phyloP scores from a whole-genome alignment of 768 basidiomycete genomes.

The Lactarius hatsudake region DNA sequence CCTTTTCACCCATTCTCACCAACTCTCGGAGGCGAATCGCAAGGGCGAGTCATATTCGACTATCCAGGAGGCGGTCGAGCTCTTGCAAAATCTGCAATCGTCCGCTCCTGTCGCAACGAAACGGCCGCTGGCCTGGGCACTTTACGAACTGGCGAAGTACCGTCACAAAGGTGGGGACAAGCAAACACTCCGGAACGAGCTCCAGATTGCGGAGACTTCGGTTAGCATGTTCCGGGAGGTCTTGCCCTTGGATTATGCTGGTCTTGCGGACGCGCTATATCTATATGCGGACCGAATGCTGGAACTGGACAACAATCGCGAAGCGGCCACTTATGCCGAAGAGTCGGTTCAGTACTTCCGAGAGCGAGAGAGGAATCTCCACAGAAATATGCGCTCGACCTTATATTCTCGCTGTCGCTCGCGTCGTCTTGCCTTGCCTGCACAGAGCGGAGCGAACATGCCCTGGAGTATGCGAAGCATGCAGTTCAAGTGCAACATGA shows the following conservation, averaged over 20 bases:
- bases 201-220: constrained; percentile 1
- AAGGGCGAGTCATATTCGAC: constrained; percentile 1
- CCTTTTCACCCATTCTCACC: constrained; percentile 2
- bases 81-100: constrained; percentile 6
- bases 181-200: neutral
- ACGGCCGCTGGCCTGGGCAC: constrained; percentile 8
- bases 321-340: constrained; percentile 17
- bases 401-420: constrained; percentile 16
- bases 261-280: constrained; percentile 15
- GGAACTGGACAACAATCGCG: constrained; percentile 10
- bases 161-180: neutral
- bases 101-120: neutral
- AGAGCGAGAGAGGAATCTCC: neutral
- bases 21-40: constrained; percentile 14
- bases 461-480: constrained; percentile 17
- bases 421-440: constrained; percentile 21
- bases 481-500: constrained; percentile 14
- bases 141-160: constrained; percentile 12
- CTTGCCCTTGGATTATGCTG: constrained; percentile 5
- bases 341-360: constrained; percentile 18
- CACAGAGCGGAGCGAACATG: constrained; percentile 6
- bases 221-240: constrained; percentile 16
- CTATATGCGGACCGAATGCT: constrained; percentile 17
- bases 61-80: constrained; percentile 1
- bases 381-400: constrained; percentile 9